phyloP scores from a whole-genome alignment of 2,329 filamentous ascomycete genomes.

The Monilinia aucupariae region DNA sequence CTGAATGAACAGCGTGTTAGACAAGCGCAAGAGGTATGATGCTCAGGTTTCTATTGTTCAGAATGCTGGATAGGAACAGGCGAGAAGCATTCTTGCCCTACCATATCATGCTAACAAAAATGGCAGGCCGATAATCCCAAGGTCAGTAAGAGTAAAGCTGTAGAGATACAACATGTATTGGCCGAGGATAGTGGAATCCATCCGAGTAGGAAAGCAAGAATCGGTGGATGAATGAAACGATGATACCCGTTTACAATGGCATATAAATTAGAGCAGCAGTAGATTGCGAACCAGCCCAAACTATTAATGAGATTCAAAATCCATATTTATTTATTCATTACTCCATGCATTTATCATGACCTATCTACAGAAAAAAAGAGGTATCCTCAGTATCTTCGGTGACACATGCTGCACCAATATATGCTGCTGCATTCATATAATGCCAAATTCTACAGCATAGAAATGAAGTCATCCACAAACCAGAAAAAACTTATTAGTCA shows the following conservation, averaged over 20 bases:
- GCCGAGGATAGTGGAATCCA: constrained; percentile 31
- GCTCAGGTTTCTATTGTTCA: not conserved
- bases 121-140: constrained; percentile 3
- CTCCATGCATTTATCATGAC: constrained; percentile 19
- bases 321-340: constrained; percentile 19
- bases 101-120: constrained; percentile 2
- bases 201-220: constrained; percentile 30
- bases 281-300: not conserved
- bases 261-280: not conserved
- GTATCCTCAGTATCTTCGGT: constrained; percentile 21
- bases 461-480: constrained; percentile 11
- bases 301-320: constrained; percentile 2
- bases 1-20: constrained; percentile 53
- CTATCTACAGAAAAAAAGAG: constrained; percentile 29
- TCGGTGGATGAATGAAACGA: constrained; percentile 18
- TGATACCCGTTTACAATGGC: not conserved
- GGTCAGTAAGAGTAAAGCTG: constrained; percentile 20
- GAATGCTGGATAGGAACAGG: not conserved
- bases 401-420: constrained; percentile 7
- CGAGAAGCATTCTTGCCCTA: not conserved
- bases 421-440: constrained; percentile 1
- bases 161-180: constrained; percentile 25
- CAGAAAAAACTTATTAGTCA: constrained; percentile 8
- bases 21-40: constrained; percentile 25
- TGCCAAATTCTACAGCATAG: constrained; percentile 16